Evolutionary conservation across 352 stramenopile genomes (phyloP), one percentile per base, ranked within the genome.

Genomic region (Globisporangium heterothallicum): DNA sequence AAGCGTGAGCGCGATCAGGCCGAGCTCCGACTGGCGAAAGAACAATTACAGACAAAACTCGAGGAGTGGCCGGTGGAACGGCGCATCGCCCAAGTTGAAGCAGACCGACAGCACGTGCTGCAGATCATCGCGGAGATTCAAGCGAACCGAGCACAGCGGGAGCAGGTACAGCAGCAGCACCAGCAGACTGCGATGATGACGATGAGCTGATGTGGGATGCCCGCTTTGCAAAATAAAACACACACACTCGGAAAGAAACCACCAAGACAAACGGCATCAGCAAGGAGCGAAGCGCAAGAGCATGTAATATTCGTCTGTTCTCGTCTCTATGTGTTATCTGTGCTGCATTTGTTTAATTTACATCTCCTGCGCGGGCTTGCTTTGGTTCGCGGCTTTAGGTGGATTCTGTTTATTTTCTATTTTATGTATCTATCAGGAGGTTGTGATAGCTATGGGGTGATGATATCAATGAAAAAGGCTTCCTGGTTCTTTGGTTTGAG

Each of bases 21-120:
- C 7, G 79, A 91, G 58, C 55, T 90, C 40, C 63, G 76, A 46
- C 70, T 79, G 22, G 79, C 78, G 18, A 72, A 73, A 45, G 49
- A 52, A 26, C 65, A 66, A 58, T 51, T 88, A 40, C 63, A 78
- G 30, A 53, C 43, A 16, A 71, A 83, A 54, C 63, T 70, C 14
- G 72, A 86, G 42, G 74, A 88, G 36, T 92, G 81, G 81, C 75
- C 81, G 3, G 78, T 90, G 2, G 81, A 92, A 58, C 66, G 78
- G 34, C 81, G 84, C 49, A 86, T 94, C 38, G 81, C 81, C 36
- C 81, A 92, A 61, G 65, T 92, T 42, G 84, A 94, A 56, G 61
- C 66, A 12, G 81, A 94, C 42, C 68, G 84, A 19, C 68, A 83
- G 61, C 70, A 90, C 36, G 80, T 90, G 12, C 54, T 92, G 55